Evolutionary conservation across 768 basidiomycete genomes (phyloP).

Genomic region (Lactarius evosmus): DNA sequence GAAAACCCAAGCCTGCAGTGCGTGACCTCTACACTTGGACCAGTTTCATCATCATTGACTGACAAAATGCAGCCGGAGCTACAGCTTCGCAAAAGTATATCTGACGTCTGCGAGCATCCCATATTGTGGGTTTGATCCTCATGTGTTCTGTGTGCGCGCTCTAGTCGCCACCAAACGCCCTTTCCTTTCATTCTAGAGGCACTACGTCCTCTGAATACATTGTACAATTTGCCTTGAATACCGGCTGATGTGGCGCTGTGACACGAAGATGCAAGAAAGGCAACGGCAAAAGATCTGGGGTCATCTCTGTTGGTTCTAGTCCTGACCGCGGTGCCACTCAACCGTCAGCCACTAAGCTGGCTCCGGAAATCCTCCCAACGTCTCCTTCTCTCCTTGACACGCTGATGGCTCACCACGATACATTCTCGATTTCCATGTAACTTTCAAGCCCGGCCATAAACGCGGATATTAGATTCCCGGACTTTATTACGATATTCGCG

Average conservation of each 20-base stretch:
- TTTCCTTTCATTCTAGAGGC: slow-evolving; percentile 9
- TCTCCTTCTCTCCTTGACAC: slow-evolving; percentile 1
- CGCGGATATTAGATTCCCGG: slow-evolving; percentile 7
- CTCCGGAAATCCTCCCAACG: slow-evolving; percentile 8
- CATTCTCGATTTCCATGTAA: slow-evolving; percentile 10
- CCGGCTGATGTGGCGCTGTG: slow-evolving; percentile 20
- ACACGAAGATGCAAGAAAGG: slow-evolving; percentile 19
- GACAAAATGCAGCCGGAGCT: neutral
- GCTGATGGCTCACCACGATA: neutral
- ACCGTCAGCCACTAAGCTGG: slow-evolving; percentile 22
- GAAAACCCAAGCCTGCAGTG: neutral
- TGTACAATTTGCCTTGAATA: slow-evolving; percentile 8
- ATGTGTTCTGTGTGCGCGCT: slow-evolving; percentile 4
- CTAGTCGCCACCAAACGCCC: slow-evolving; percentile 1
- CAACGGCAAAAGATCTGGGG: slow-evolving; percentile 16
- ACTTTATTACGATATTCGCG: slow-evolving; percentile 5
- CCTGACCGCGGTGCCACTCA: slow-evolving; percentile 11
- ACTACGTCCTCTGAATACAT: neutral
- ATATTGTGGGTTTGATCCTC: neutral
- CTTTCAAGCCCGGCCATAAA: slow-evolving; percentile 14
- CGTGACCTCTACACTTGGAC: neutral
- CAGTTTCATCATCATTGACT: neutral
- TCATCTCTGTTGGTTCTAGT: slow-evolving; percentile 24
- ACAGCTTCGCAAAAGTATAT: neutral
- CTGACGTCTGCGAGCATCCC: neutral